A percentile compares a stretch with the other conserved stretches of the same genome.
Conservation (phyloP, 139 green algal genomes). For the Tetraselmis striata region DNA sequence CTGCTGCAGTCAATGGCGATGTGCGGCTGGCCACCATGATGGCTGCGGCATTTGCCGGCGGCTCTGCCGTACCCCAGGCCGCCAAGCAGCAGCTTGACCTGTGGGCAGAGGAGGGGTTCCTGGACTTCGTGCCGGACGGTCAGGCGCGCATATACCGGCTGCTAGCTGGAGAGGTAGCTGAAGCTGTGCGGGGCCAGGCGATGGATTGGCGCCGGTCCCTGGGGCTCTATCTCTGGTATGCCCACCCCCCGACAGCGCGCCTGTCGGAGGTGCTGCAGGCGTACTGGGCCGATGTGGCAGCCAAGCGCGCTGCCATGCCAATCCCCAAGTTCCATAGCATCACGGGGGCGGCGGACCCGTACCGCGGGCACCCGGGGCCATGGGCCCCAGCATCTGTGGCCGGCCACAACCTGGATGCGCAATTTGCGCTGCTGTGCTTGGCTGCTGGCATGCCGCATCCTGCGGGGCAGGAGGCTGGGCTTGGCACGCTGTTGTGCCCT, state of each 20-base stretch:
- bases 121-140: slow-evolving; percentile 28
- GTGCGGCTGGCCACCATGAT: slow-evolving; percentile 68
- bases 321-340: not conserved
- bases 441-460: not conserved
- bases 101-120: slow-evolving; percentile 39
- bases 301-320: not conserved
- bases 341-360: not conserved
- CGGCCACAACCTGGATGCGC: not conserved
- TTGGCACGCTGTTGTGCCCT: not conserved
- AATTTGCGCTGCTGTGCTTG: not conserved
- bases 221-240: slow-evolving; percentile 64
- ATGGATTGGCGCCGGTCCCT: slow-evolving; percentile 80
- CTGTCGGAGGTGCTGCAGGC: slow-evolving; percentile 11
- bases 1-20: slow-evolving; percentile 58
- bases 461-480: not conserved
- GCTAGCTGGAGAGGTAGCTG: slow-evolving; percentile 49
- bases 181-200: slow-evolving; percentile 4
- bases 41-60: slow-evolving; percentile 27
- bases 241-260: slow-evolving; percentile 9
- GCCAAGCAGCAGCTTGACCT: slow-evolving; percentile 47
- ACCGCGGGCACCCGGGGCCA: not conserved
- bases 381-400: not conserved
- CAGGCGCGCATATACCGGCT: slow-evolving; percentile 52
- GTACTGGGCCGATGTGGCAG: slow-evolving; percentile 3
- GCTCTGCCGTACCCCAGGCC: slow-evolving; percentile 16